Percentiles rank a stretch among this genome's conserved stretches.
These are phyloP conservation scores for Micractinium conductrix DNA, from an alignment of 139 green algal genomes.

Conservation along the genomic window DNA sequence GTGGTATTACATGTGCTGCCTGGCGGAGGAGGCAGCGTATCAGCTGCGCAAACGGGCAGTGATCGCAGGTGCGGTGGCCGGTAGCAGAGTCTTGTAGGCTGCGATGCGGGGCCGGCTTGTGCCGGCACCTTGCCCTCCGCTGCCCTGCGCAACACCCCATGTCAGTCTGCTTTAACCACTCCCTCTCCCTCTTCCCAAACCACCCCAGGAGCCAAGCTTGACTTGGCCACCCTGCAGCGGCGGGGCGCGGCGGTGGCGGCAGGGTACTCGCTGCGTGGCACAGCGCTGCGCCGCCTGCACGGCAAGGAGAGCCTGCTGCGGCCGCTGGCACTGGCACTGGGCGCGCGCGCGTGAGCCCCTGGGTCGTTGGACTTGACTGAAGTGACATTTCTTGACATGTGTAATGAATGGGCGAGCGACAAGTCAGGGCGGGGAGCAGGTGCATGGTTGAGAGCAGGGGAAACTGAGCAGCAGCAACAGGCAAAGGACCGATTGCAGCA, in stretches of 20 bases:
- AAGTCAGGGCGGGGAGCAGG: not conserved
- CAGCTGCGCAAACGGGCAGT: constrained; percentile 16
- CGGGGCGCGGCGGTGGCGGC: not conserved
- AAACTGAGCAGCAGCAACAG: not conserved
- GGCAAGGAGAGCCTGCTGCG: constrained; percentile 30
- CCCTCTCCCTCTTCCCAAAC: too few species aligned
- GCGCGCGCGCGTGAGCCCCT: too few species aligned
- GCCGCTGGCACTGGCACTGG: not conserved
- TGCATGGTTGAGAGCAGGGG: not conserved
- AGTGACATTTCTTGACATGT: too few species aligned
- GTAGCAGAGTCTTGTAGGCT: too few species aligned
- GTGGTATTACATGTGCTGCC: not conserved
- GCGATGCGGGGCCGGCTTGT: too few species aligned
- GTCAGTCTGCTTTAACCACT: too few species aligned
- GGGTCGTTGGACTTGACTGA: too few species aligned
- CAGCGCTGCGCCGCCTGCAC: constrained; percentile 21
- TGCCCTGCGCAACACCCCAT: too few species aligned
- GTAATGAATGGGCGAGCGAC: too few species aligned
- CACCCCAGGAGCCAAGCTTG: constrained; percentile 15
- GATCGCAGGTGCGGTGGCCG: constrained; percentile 15
- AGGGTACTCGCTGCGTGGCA: not conserved
- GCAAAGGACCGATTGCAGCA: too few species aligned
- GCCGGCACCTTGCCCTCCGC: not conserved
- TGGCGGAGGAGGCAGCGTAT: not conserved
- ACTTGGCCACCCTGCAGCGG: not conserved